Percentiles rank a stretch among this genome's conserved stretches.
Evolutionary conservation across 2,329 filamentous ascomycete genomes (phyloP).

Genomic region (Emmonsiellopsis sp.): DNA sequence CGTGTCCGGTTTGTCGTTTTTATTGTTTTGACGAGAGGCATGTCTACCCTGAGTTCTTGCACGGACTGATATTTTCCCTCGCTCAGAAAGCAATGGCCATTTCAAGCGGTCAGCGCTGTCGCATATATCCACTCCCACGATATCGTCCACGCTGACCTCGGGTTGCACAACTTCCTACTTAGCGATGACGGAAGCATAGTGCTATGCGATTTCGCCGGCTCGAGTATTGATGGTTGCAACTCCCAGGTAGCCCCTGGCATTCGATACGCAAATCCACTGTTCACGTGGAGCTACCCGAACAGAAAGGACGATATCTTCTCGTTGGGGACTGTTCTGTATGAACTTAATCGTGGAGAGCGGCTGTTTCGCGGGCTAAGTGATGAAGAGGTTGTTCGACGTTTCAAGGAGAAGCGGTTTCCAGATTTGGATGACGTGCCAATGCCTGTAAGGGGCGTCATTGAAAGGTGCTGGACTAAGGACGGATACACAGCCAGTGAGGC

Average conservation of each 20-base stretch:
- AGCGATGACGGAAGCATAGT: slow-evolving; percentile 14
- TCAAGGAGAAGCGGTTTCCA: background rate
- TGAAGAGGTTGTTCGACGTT: background rate
- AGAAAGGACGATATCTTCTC: slow-evolving; percentile 1
- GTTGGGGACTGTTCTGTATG: background rate
- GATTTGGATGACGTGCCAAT: background rate
- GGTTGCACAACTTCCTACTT: slow-evolving; percentile 14
- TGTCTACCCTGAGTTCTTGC: background rate
- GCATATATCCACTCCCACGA: slow-evolving; percentile 7
- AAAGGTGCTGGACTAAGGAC: background rate
- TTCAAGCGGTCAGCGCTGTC: slow-evolving; percentile 10
- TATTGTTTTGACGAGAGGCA: background rate
- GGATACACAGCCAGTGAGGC: background rate
- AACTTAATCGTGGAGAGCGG: background rate
- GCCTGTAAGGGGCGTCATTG: background rate
- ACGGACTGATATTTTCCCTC: background rate
- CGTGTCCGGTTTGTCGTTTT: slow-evolving; percentile 4
- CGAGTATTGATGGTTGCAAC: slow-evolving; percentile 6
- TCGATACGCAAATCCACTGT: background rate
- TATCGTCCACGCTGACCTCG: slow-evolving; percentile 13
- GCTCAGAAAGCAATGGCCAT: slow-evolving; percentile 6
- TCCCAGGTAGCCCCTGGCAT: background rate
- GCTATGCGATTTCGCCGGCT: slow-evolving; percentile 16
- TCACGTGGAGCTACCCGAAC: background rate
- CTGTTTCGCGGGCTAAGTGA: background rate